These are phyloP conservation scores for Fistulina hepatica DNA, from an alignment of 1,284 basidiomycete species.

Conservation along the genomic window DNA sequence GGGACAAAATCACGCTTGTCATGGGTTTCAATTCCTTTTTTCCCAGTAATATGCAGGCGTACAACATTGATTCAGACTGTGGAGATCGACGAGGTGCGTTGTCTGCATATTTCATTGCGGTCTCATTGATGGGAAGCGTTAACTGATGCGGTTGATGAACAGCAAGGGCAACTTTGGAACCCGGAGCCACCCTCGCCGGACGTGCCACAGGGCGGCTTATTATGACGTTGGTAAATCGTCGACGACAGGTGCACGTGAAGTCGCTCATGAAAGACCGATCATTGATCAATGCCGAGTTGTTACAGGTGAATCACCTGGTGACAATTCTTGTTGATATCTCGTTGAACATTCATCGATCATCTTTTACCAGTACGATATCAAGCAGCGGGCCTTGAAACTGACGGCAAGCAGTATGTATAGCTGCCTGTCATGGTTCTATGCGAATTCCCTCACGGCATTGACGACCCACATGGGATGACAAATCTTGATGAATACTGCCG, in stretches of 20 bases:
- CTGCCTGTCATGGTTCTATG: slow-evolving; percentile 97
- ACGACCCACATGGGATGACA: slow-evolving; percentile 98
- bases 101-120: not conserved
- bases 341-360: slow-evolving; percentile 1
- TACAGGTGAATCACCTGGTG: slow-evolving; percentile 54
- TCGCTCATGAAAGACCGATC: slow-evolving; percentile 88
- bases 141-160: slow-evolving; percentile 10
- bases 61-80: slow-evolving; percentile 91
- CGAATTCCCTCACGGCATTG: slow-evolving; percentile 90
- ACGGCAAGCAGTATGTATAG: slow-evolving; percentile 99
- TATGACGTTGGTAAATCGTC: slow-evolving; percentile 83
- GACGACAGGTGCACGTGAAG: slow-evolving; percentile 90
- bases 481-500: slow-evolving; percentile 88
- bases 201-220: slow-evolving; percentile 82
- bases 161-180: slow-evolving; percentile 80
- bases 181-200: slow-evolving; percentile 79
- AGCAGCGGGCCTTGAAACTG: slow-evolving; percentile 94
- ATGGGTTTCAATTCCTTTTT: slow-evolving; percentile 99
- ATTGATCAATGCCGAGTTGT: slow-evolving; percentile 63
- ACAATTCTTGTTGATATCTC: slow-evolving; percentile 1
- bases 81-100: slow-evolving; percentile 50
- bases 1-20: slow-evolving; percentile 95
- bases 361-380: slow-evolving; percentile 78
- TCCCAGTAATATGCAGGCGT: slow-evolving; percentile 99
- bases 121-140: slow-evolving; percentile 4